Percentiles rank a stretch among this genome's conserved stretches.
These are phyloP conservation scores for Mycena venus DNA, from an alignment of 768 basidiomycete genomes.

Conservation along the genomic window DNA sequence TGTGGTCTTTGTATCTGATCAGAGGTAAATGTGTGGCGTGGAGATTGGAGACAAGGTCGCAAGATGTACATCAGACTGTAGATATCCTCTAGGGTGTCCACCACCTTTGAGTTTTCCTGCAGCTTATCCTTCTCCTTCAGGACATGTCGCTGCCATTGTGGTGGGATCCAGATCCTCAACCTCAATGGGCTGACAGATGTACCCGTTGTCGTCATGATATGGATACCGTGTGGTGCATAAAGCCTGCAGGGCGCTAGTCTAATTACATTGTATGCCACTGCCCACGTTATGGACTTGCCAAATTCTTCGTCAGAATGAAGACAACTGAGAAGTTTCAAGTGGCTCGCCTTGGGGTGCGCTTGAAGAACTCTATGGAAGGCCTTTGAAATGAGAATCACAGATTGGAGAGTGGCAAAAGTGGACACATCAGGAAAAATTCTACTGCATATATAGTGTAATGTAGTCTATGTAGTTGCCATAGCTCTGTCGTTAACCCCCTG, in stretches of 20 bases:
- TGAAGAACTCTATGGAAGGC: slow-evolving; percentile 36
- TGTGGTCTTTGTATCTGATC: not conserved
- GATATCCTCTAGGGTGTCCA: slow-evolving; percentile 33
- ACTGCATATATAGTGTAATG: not conserved
- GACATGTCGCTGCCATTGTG: slow-evolving; percentile 1
- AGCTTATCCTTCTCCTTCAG: slow-evolving; percentile 25
- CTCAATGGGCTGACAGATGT: too few species aligned
- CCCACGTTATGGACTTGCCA: not conserved
- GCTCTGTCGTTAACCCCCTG: not conserved
- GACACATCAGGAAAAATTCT: not conserved
- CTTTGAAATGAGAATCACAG: slow-evolving; percentile 37
- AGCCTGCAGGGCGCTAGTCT: slow-evolving; percentile 42
- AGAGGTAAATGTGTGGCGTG: not conserved
- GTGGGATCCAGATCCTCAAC: not conserved
- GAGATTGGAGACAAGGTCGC: not conserved
- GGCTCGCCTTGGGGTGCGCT: slow-evolving; percentile 32
- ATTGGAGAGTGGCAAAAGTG: slow-evolving; percentile 32
- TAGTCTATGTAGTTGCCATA: not conserved
- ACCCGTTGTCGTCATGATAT: too few species aligned
- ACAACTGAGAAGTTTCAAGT: not conserved
- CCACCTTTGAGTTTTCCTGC: slow-evolving; percentile 16
- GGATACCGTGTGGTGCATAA: slow-evolving; percentile 32
- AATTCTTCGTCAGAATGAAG: not conserved
- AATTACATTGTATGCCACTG: slow-evolving; percentile 41
- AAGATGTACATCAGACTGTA: slow-evolving; percentile 40